phyloP scores from a whole-genome alignment of 176 grass and related monocot genomes.

The Lolium multiflorum region DNA sequence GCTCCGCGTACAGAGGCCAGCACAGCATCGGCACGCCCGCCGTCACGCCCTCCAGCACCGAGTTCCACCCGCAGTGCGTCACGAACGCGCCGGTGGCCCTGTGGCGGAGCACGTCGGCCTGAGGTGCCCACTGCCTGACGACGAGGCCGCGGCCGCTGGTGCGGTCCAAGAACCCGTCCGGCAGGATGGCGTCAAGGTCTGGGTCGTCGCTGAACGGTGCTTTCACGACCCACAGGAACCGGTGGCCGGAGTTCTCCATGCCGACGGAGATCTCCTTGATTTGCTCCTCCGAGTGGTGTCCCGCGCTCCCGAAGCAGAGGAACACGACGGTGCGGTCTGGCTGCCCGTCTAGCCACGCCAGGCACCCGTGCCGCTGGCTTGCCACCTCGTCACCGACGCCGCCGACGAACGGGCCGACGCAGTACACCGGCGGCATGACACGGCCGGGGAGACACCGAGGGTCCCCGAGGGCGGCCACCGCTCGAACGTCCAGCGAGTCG shows the following conservation, averaged over 20 bases:
- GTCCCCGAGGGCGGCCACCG: conserved; percentile 31
- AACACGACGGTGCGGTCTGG: conserved; percentile 43
- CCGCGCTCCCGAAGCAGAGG: conserved; percentile 49
- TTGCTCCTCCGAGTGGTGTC: not conserved
- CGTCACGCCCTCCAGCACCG: conserved; percentile 44
- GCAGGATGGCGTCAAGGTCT: conserved; percentile 10
- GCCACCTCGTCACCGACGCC: not conserved
- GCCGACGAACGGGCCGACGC: conserved; percentile 50
- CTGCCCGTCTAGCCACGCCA: conserved; percentile 53
- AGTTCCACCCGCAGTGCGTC: conserved; percentile 77
- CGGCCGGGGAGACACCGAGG: not conserved
- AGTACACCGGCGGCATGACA: conserved; percentile 25
- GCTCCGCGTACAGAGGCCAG: conserved; percentile 75
- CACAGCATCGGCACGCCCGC: conserved; percentile 62
- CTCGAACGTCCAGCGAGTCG: conserved; percentile 32
- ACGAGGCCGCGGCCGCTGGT: conserved; percentile 26
- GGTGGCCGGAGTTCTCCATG: not conserved
- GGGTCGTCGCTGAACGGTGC: no score
- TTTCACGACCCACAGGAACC: not conserved
- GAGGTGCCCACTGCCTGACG: conserved; percentile 54
- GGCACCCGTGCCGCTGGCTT: conserved; percentile 25
- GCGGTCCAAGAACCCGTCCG: conserved; percentile 36
- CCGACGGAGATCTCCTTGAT: not conserved
- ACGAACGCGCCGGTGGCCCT: conserved; percentile 50
- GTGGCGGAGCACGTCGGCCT: conserved; percentile 48